A percentile compares a stretch with the other conserved stretches of the same genome.
Conservation (phyloP, 2,329 filamentous ascomycete species). For the Tolypocladium endophyticum region DNA sequence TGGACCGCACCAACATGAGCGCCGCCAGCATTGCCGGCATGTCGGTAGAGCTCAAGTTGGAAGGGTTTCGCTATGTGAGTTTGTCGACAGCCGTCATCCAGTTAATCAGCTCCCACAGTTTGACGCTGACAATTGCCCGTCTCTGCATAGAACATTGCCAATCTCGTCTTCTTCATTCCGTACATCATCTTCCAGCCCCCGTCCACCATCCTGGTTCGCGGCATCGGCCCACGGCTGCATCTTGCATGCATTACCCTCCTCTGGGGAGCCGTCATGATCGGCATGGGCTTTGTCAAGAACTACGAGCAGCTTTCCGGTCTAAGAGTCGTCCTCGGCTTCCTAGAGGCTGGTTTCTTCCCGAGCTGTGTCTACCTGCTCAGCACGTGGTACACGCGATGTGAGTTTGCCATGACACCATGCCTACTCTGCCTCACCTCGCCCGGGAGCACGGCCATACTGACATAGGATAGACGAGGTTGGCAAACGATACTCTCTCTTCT, state of each 20-base stretch:
- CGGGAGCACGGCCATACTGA: not conserved
- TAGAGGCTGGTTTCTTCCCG: constrained; percentile 65
- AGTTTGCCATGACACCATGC: constrained; percentile 12
- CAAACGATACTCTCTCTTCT: constrained; percentile 59
- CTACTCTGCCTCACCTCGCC: not conserved
- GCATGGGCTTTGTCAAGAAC: constrained; percentile 50
- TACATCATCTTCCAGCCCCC: constrained; percentile 65
- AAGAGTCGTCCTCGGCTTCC: constrained; percentile 48
- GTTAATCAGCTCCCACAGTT: not conserved
- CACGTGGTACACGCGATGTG: constrained; percentile 61
- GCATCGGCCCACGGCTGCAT: constrained; percentile 51
- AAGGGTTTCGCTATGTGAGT: constrained; percentile 34
- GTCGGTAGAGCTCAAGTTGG: constrained; percentile 33
- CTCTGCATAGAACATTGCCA: constrained; percentile 45
- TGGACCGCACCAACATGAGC: constrained; percentile 73
- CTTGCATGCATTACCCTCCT: constrained; percentile 41
- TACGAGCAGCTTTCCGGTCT: constrained; percentile 43
- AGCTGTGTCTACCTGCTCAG: constrained; percentile 62
- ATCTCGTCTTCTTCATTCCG: constrained; percentile 63
- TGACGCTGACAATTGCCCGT: not conserved
- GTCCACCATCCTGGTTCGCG: constrained; percentile 57
- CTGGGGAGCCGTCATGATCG: constrained; percentile 54
- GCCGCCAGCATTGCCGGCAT: constrained; percentile 62
- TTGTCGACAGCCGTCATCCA: not conserved
- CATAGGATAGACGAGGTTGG: constrained; percentile 48